These are phyloP conservation scores for Pyrenochaeta sp. DNA, from an alignment of 2,329 filamentous ascomycete genomes.

Conservation along the genomic window DNA sequence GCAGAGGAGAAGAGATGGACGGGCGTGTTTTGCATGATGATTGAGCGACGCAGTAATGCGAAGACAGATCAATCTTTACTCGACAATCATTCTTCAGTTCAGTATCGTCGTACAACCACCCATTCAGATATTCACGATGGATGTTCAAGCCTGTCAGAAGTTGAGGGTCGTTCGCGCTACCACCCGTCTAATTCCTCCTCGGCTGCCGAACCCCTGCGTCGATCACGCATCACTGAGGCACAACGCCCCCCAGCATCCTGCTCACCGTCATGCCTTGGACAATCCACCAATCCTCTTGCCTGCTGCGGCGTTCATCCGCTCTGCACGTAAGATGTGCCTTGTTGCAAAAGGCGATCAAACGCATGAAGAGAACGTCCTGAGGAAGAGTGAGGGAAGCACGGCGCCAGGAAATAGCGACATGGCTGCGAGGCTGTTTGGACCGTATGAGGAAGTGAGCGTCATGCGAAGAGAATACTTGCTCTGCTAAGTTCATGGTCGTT, in stretches of 20 bases:
- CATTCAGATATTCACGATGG: not conserved
- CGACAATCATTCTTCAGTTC: not conserved
- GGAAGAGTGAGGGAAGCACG: too few relatives aligned
- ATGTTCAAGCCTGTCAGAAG: not conserved
- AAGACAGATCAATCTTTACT: not conserved
- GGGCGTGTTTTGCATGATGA: not conserved
- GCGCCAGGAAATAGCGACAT: too few relatives aligned
- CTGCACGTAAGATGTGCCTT: not conserved
- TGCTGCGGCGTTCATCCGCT: not conserved
- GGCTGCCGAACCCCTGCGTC: constrained; percentile 2
- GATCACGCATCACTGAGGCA: constrained; percentile 11
- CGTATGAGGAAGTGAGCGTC: too few relatives aligned
- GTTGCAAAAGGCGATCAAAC: not conserved
- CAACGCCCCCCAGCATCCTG: constrained; percentile 2
- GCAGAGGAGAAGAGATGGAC: not conserved
- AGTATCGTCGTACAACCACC: not conserved
- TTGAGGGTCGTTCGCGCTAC: not conserved
- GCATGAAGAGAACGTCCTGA: constrained; percentile 1
- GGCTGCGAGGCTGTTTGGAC: too few relatives aligned
- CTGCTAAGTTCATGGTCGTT: too few relatives aligned
- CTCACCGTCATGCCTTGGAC: not conserved
- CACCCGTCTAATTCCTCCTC: too few relatives aligned
- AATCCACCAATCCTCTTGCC: constrained; percentile 1
- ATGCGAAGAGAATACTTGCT: too few relatives aligned
- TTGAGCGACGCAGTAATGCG: not conserved